Conservation (phyloP, 768 basidiomycete species). For the Phlebiopsis gigantea region DNA sequence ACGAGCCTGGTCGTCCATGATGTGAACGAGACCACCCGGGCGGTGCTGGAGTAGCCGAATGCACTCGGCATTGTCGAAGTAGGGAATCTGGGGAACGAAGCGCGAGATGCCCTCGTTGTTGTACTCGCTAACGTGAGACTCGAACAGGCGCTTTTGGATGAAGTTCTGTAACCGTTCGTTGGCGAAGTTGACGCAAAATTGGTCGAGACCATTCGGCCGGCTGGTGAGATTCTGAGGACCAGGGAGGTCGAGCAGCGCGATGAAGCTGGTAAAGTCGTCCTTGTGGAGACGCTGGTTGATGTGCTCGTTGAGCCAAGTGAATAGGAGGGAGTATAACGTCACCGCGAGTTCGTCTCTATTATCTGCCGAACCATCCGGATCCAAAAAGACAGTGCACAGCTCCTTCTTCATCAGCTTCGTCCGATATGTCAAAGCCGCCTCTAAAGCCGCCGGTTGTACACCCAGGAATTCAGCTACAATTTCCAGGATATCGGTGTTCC, state of each 20-base stretch:
- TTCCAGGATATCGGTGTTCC: slow-evolving; percentile 76
- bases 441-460: slow-evolving; percentile 64
- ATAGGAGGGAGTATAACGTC: slow-evolving; percentile 88
- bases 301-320: slow-evolving; percentile 94
- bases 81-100: slow-evolving; percentile 64
- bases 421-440: slow-evolving; percentile 82
- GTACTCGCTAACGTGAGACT: slow-evolving; percentile 79
- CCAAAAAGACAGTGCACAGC: slow-evolving; percentile 94
- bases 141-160: slow-evolving; percentile 75
- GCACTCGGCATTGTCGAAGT: slow-evolving; percentile 90
- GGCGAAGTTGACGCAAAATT: slow-evolving; percentile 95
- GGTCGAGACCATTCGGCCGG: slow-evolving; percentile 88
- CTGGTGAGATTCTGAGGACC: slow-evolving; percentile 88
- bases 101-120: slow-evolving; percentile 72
- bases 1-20: slow-evolving; percentile 95
- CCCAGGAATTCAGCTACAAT: slow-evolving; percentile 92
- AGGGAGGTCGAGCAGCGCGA: slow-evolving; percentile 91
- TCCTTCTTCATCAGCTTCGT: slow-evolving; percentile 93
- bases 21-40: slow-evolving; percentile 91
- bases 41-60: slow-evolving; percentile 78
- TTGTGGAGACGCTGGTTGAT: slow-evolving; percentile 94
- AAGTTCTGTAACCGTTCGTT: slow-evolving; percentile 89
- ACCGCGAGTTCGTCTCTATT: slow-evolving; percentile 94
- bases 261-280: slow-evolving; percentile 88
- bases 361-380: slow-evolving; percentile 87